Base-by-base conservation (phyloP, 2,329 filamentous ascomycete species). In the Calonectria honghensis region DNA sequence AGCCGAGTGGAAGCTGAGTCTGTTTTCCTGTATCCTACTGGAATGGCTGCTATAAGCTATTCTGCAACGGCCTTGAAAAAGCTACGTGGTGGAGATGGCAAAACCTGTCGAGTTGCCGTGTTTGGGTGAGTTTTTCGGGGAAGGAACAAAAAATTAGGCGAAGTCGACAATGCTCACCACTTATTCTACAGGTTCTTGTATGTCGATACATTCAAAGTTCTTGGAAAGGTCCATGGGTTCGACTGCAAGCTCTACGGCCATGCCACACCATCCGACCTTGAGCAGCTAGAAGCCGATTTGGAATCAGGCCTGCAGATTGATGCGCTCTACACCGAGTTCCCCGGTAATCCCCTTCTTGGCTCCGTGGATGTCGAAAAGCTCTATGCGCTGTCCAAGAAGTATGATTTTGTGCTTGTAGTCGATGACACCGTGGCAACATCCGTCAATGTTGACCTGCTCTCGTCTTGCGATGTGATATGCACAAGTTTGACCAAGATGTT, bases 401-500 rank as follows among this genome's bases (percentile, higher is more conserved):
- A 88, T 73, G 76, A 78, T 29, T 86, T 89, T 74, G 73, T 86
- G 39, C 70, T 89, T 24, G 79, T 87, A 11, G 81, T 87, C 1
- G 88, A 89, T 73, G 88, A 89, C 41, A 89, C 87, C 0, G 77
- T 88, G 48, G 86, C 84, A 5, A 87, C 84, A 14, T 86, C 87
- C 35, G 85, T 84, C 77, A 89, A 88, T 73, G 78, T 89, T 54
- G 84, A 90, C 76, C 75, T 91, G 20, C 78, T 89, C 1, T 79
- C 82, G 0, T 84, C 84, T 0, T 88, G 87, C 13, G 90, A 92
- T 76, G 81, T 89, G 0, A 71, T 91, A 27, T 80, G 89, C n/a
- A 88, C 87, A 1, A 88, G 86, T 41, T 81, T 91, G 32, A 91
- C 89, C 6, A 91, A 91, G 78, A 86, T 86, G 24, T 91, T 92